phyloP scores from a whole-genome alignment of 176 grass and related monocot species.

The Rhipidocladum racemiflorum region DNA sequence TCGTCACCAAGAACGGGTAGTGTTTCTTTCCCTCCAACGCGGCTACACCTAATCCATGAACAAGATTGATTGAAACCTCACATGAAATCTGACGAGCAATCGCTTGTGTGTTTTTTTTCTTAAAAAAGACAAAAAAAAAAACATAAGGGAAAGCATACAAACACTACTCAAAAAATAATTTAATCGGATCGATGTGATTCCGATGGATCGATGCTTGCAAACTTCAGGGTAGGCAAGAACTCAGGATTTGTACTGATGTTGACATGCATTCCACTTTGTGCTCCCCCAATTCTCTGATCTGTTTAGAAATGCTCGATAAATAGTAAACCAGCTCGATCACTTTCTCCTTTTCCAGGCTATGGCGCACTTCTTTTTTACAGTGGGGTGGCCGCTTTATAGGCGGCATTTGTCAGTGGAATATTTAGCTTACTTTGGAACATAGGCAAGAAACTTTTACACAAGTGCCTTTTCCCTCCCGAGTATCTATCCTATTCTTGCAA shows the following conservation, averaged over 20 bases:
- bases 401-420: slow-evolving; percentile 40
- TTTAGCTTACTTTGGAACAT: slow-evolving; percentile 45
- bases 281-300: slow-evolving; percentile 22
- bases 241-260: slow-evolving; percentile 31
- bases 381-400: slow-evolving; percentile 32
- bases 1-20: slow-evolving; percentile 79
- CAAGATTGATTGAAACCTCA: slow-evolving; percentile 18
- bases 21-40: not conserved
- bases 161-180: too few relatives aligned
- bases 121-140: too few relatives aligned
- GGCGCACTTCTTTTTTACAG: slow-evolving; percentile 38
- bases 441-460: slow-evolving; percentile 34
- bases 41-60: slow-evolving; percentile 17
- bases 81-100: slow-evolving; percentile 24
- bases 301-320: slow-evolving; percentile 24
- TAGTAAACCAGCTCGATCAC: slow-evolving; percentile 24
- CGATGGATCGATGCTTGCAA: slow-evolving; percentile 18
- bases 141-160: too few relatives aligned
- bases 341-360: slow-evolving; percentile 30
- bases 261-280: slow-evolving; percentile 25
- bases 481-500: slow-evolving; percentile 53
- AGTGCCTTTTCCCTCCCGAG: slow-evolving; percentile 18
- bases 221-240: slow-evolving; percentile 38
- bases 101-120: not conserved
- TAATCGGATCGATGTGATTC: too few relatives aligned